Base-by-base conservation (phyloP, 345 rosid genomes). In the Geranium rotundifolium region DNA sequence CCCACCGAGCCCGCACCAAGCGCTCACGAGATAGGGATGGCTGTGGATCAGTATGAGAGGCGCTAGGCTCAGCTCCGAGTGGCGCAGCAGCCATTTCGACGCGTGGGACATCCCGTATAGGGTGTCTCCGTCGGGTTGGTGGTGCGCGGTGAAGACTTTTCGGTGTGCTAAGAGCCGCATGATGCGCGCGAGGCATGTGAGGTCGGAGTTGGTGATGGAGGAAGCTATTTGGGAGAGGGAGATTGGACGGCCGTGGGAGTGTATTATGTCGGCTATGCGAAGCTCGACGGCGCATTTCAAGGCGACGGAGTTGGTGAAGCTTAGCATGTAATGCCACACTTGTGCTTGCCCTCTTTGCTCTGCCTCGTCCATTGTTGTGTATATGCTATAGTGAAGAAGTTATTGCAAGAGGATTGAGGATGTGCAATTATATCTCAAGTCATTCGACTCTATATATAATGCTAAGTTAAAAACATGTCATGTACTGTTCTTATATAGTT, bases 281-380 rank as follows among this genome's bases (percentile, higher is more conserved):
- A 79, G 78, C 72, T 76, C 76, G 4, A 78, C 65, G 3, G 71
- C 69, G 63, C 68, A 68, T 17, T 67, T 78, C 63, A 75, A 30
- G 0, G 57, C 76, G 66, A 79, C 64, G 1, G 76, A 66, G 46
- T 76, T 72, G 4, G 58, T 70, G 2, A 65, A 68, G 3, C 67
- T 73, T 9, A 73, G 56, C 67, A 63, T 37, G 19, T 27, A 54
- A 19, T 56, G 52, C 70, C 66, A 72, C 56, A 72, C 31, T 18
- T 67, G 56, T 5, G 18, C 66, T 63, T 72, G 79, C 19, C 73
- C 77, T 34, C 62, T 61, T 4, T 67, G 31, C 54, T 20, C 27
- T 14, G 71, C 67, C 3, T 62, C 67, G n/a, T n/a, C n/a, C n/a
- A n/a, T n/a, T n/a, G n/a, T n/a, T n/a, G n/a, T n/a, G n/a, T n/a